Base-by-base conservation (phyloP, 2,329 filamentous ascomycete species). In the Pyricularia sp. region DNA sequence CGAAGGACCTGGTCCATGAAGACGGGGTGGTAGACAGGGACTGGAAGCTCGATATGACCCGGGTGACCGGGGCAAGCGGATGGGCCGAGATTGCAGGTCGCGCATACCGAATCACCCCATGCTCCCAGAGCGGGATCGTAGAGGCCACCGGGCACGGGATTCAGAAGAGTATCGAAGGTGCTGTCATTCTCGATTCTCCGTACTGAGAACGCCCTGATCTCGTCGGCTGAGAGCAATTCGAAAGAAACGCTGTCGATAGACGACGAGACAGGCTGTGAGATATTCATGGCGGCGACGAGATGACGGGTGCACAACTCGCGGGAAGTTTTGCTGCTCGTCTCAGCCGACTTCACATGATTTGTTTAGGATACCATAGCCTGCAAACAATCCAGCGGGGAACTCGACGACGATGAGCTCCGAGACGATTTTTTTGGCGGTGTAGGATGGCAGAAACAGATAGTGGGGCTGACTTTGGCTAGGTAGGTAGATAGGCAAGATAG, bases 21-120 rank as follows among this genome's bases (percentile, higher is more conserved):
- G 1, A 93, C 91, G n/a, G 94, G 92, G 79, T 99, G 94, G 78
- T 98, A 99, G 68, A 97, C 92, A 65, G 92, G 92, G 14, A 94
- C 90, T 17, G 95, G 94, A 14, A 99, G 88, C 74, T 97, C 93
- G 78, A 99, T 97, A 77, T 99, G 95, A 68, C 95, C 96, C 70
- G 91, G 87, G 81, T 99, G 96, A 69, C 96, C 96, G 7, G 94
- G 93, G 78, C 96, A 99, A 74, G 87, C 87, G 76, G 89, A 86
- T 71, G 89, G 90, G 75, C 90, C 91, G 73, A 97, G 85, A 73
- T 94, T 92, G 81, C 95, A 99, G 78, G 95, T 99, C 74, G 93
- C 86, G 81, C 95, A 99, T 92, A 89, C 84, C 78, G 91, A 87
- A 76, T 97, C 93, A 65, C 91, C 89, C 86, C 93, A 97, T 68